Base-by-base conservation (phyloP, 164 flowering plant species). In the Piper betle region DNA sequence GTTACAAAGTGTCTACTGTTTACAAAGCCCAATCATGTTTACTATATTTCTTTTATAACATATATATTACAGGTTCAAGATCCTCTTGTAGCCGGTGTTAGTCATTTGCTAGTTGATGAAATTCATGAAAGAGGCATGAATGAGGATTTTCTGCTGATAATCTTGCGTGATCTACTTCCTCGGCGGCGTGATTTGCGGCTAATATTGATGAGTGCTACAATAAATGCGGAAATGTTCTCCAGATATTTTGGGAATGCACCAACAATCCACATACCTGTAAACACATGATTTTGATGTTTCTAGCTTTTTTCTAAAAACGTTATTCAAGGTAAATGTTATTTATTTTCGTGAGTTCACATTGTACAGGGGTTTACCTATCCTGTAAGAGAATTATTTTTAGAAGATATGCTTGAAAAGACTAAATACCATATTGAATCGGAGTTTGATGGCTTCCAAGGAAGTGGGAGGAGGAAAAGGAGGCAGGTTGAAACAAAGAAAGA, bases 51-150 rank as follows among this genome's bases (percentile, higher is more conserved):
- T 43, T 8, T 43, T 43, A 15, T 43, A 8, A 4, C 6, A 41
- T 41, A 4, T 43, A 43, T 64, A 63, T 39, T 52, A 58, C 87
- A 92, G 98, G 87, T 87, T 69, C 81, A 84, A 64, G 96, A 92
- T 63, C 96, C 98, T 43, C 59, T 73, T 57, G 74, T 92, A 60
- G 77, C 79, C 64, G 89, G 93, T 60, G 80, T 87, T 52, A 92
- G 89, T 78, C 96, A 92, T 80, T 78, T 92, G 77, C 69, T 92
- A 56, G 95, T 92, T 54, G 98, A 92, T 78, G 98, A 92, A 81
- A 92, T 92, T 65, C 98, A 92, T 80, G 98, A 92, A 81, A 83
- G 98, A 77, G 98, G 98, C 62, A 84, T 92, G 84, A 87, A 92
- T 82, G 98, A 92, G 64, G 98, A 92, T 77, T 92, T 92, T 68